Conservation (phyloP, 2,329 filamentous ascomycete genomes). For the Remersonia thermophila region DNA sequence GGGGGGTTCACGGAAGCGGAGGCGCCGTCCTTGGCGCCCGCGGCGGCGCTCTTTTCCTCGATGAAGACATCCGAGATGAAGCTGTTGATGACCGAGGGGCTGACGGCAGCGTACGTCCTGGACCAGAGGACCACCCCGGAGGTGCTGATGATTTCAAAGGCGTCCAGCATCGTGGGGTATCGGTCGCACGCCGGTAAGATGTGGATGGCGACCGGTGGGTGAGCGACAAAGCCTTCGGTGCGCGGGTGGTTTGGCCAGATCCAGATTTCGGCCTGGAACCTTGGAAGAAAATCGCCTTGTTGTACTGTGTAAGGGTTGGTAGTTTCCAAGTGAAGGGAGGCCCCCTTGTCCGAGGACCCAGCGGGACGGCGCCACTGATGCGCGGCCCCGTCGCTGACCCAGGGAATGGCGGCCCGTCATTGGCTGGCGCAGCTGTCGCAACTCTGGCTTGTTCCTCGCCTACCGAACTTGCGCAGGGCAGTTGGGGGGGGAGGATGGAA, state of each 20-base stretch:
- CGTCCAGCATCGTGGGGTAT: conserved; percentile 63
- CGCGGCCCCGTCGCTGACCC: no score
- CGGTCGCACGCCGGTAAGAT: neutral
- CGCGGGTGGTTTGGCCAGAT: no score
- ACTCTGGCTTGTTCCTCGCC: no score
- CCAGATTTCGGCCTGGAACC: no score
- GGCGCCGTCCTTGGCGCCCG: conserved; percentile 45
- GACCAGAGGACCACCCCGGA: conserved; percentile 97
- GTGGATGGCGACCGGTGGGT: neutral
- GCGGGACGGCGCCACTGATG: no score
- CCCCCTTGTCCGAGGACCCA: no score
- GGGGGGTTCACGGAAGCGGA: conserved; percentile 54
- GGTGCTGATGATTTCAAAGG: conserved; percentile 91
- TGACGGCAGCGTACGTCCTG: conserved; percentile 68
- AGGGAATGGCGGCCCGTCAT: no score
- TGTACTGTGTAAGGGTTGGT: no score
- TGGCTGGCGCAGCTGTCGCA: no score
- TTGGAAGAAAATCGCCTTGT: no score
- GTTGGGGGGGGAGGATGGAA: neutral
- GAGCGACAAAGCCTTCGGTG: no score
- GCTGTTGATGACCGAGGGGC: conserved; percentile 75
- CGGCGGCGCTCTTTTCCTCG: conserved; percentile 67
- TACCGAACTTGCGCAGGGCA: neutral
- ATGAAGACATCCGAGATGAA: conserved; percentile 97
- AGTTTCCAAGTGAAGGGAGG: no score